Percentiles rank a stretch among this genome's conserved stretches.
Conservation (phyloP, 306 rosid species). For the Gillenia trifoliata region DNA sequence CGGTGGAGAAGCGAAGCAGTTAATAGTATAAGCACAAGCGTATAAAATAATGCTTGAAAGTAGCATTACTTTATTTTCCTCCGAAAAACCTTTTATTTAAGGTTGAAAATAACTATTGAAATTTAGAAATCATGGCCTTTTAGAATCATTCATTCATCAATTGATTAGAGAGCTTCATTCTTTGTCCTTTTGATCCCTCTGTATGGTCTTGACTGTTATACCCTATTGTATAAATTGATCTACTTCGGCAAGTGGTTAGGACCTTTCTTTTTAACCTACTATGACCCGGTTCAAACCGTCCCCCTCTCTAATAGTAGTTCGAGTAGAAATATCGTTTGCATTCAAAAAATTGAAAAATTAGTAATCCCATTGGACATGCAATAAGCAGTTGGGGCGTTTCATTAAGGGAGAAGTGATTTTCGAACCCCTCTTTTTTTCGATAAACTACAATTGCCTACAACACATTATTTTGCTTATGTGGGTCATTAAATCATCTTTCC, state of each 20-base stretch:
- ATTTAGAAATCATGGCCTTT: constrained; percentile 6
- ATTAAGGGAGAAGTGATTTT: too few species aligned
- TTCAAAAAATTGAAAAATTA: too few species aligned
- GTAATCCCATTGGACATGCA: too few species aligned
- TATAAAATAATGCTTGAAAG: constrained; percentile 37
- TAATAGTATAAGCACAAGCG: constrained; percentile 25
- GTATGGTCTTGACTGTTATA: background rate
- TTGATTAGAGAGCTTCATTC: constrained; percentile 27
- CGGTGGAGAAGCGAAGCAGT: constrained; percentile 21
- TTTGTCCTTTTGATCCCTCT: background rate
- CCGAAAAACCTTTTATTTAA: constrained; percentile 23
- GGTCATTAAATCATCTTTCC: too few species aligned
- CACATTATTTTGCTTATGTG: too few species aligned
- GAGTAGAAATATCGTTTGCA: too few species aligned
- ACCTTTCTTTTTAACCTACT: too few species aligned
- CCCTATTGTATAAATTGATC: background rate
- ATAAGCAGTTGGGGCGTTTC: too few species aligned
- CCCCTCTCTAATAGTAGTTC: too few species aligned
- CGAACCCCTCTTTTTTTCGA: too few species aligned
- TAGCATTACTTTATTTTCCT: constrained; percentile 10
- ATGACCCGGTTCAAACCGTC: too few species aligned
- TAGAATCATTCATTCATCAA: constrained; percentile 20
- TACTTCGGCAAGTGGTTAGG: background rate
- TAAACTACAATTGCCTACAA: too few species aligned
- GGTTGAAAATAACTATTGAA: constrained; percentile 17